Conservation (phyloP, 306 rosid genomes). For the Corylus americana region DNA sequence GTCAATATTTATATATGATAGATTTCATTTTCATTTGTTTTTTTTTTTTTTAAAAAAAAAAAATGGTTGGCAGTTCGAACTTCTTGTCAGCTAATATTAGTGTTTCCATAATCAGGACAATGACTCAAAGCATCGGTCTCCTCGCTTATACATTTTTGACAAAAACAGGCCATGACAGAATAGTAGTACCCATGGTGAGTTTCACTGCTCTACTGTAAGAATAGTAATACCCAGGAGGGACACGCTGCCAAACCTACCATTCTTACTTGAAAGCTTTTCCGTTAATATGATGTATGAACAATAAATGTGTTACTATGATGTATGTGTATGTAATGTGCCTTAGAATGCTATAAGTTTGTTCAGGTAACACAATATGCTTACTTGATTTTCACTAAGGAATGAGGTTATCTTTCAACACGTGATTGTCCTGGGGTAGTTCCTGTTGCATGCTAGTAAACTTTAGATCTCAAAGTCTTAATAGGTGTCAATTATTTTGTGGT, state of each 20-base stretch:
- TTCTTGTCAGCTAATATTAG: conserved; percentile 13
- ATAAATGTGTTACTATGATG: neutral
- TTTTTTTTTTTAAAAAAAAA: neutral
- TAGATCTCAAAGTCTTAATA: neutral
- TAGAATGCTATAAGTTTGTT: neutral
- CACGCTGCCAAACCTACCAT: too few relatives aligned
- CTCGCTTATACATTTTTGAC: conserved; percentile 83
- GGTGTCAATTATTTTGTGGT: conserved; percentile 6
- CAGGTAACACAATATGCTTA: neutral
- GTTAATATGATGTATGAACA: neutral
- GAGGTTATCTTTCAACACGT: neutral
- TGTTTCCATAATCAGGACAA: conserved; percentile 52
- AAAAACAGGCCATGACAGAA: conserved; percentile 69
- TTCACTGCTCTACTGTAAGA: conserved; percentile 19
- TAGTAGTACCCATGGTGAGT: conserved; percentile 94
- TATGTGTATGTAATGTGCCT: neutral
- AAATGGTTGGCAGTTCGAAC: neutral
- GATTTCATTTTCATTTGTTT: neutral
- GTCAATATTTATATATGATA: neutral
- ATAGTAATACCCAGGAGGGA: neutral
- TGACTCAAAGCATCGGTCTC: conserved; percentile 93
- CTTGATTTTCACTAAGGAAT: neutral
- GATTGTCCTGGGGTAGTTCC: conserved; percentile 4
- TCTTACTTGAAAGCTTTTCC: too few relatives aligned
- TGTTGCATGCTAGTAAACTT: conserved; percentile 14